Evolutionary conservation across 768 basidiomycete species (phyloP).

Genomic region (Agaricus sinodeliciosus): DNA sequence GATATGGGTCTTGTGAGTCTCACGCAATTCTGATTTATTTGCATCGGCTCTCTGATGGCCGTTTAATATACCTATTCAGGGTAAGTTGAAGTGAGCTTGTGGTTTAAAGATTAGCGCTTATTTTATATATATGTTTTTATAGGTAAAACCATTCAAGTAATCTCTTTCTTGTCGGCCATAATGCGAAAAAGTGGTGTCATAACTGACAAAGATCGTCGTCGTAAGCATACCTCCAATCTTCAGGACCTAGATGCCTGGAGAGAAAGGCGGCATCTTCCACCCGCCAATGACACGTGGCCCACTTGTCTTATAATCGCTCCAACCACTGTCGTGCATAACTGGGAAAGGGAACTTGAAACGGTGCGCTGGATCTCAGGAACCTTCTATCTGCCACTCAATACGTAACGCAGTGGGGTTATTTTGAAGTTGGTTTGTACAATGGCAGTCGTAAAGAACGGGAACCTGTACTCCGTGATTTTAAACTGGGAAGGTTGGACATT

Average conservation of each 20-base stretch:
- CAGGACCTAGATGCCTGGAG: slow-evolving; percentile 56
- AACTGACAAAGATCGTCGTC: slow-evolving; percentile 62
- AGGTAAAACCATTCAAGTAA: slow-evolving; percentile 95
- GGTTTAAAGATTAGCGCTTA: slow-evolving; percentile 8
- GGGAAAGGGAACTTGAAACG: slow-evolving; percentile 83
- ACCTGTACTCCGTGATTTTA: slow-evolving; percentile 62
- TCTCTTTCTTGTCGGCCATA: slow-evolving; percentile 83
- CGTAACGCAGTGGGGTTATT: slow-evolving; percentile 79
- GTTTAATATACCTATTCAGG: slow-evolving; percentile 8
- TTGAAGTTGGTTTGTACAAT: slow-evolving; percentile 74
- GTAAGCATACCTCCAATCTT: slow-evolving; percentile 55
- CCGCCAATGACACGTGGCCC: slow-evolving; percentile 70
- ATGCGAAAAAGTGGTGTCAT: slow-evolving; percentile 74
- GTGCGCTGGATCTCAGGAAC: slow-evolving; percentile 29
- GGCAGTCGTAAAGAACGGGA: slow-evolving; percentile 46
- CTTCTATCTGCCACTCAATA: background rate
- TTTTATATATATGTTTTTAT: slow-evolving; percentile 10
- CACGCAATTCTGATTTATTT: background rate
- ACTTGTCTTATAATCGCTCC: slow-evolving; percentile 88
- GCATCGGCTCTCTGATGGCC: background rate
- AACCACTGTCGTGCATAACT: slow-evolving; percentile 76
- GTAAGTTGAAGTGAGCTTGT: slow-evolving; percentile 7
- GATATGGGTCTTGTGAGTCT: slow-evolving; percentile 81
- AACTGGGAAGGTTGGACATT: slow-evolving; percentile 77
- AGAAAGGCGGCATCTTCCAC: slow-evolving; percentile 46